Evolutionary conservation across 257 asterid species (phyloP).

Genomic region (Forsythia suspensa): DNA sequence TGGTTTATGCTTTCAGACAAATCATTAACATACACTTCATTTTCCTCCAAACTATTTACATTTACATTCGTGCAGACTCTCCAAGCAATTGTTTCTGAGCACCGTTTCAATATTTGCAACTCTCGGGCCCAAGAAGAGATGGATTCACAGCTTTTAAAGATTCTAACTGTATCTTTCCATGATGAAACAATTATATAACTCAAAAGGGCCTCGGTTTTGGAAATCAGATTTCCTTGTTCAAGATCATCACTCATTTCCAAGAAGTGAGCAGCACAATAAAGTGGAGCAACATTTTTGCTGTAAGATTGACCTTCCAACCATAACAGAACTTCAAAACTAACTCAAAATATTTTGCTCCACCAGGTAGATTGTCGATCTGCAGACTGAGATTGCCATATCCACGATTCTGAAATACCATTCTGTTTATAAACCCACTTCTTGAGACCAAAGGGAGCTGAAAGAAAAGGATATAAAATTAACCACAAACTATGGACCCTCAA

Average conservation of each 20-base stretch:
- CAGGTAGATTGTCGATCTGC: slow-evolving; percentile 32
- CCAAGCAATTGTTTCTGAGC: slow-evolving; percentile 31
- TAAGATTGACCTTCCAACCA: slow-evolving; percentile 30
- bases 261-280: slow-evolving; percentile 36
- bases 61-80: slow-evolving; percentile 12
- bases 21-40: slow-evolving; percentile 15
- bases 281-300: slow-evolving; percentile 33
- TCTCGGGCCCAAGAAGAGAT: slow-evolving; percentile 27
- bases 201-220: slow-evolving; percentile 29
- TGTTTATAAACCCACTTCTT: slow-evolving; percentile 33
- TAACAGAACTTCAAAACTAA: slow-evolving; percentile 36
- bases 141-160: slow-evolving; percentile 33
- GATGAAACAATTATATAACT: slow-evolving; percentile 29
- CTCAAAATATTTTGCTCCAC: slow-evolving; percentile 31
- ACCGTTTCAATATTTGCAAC: slow-evolving; percentile 19
- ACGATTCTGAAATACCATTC: slow-evolving; percentile 19
- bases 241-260: slow-evolving; percentile 37
- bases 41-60: not conserved
- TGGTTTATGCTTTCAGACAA: slow-evolving; percentile 8
- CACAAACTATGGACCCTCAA: not conserved
- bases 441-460: slow-evolving; percentile 31
- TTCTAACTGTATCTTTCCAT: slow-evolving; percentile 35
- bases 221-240: slow-evolving; percentile 28
- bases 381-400: slow-evolving; percentile 13
- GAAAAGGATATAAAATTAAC: not conserved